Percentiles rank a stretch among this genome's conserved stretches.
Evolutionary conservation across 176 grass and related monocot genomes (phyloP).

Genomic region (Paspalum notatum): DNA sequence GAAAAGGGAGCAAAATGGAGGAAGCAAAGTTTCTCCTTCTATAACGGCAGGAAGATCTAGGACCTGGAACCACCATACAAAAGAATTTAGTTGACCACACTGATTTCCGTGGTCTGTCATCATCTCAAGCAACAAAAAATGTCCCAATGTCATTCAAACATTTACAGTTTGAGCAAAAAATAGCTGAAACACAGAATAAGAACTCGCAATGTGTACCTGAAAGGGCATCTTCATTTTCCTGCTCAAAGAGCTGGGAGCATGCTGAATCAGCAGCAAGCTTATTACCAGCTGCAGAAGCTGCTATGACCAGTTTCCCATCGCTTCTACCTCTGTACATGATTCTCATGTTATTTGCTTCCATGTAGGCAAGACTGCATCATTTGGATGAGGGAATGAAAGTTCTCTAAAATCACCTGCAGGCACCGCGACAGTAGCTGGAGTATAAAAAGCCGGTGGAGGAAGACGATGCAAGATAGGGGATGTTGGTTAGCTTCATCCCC

Average conservation of each 20-base stretch:
- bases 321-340: constrained; percentile 40
- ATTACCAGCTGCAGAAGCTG: constrained; percentile 31
- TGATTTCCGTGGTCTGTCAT: constrained; percentile 4
- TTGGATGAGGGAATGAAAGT: constrained; percentile 2
- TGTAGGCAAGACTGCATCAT: not conserved
- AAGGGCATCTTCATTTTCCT: constrained; percentile 17
- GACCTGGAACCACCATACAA: constrained; percentile 26
- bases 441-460: constrained; percentile 44
- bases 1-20: constrained; percentile 51
- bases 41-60: constrained; percentile 39
- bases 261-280: constrained; percentile 33
- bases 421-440: constrained; percentile 20
- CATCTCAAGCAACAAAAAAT: constrained; percentile 14
- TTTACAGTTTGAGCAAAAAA: not conserved
- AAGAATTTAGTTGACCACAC: constrained; percentile 9
- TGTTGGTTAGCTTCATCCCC: constrained; percentile 43
- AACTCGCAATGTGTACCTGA: not conserved
- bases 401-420: constrained; percentile 43
- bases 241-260: constrained; percentile 34
- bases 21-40: constrained; percentile 73
- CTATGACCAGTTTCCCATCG: constrained; percentile 12
- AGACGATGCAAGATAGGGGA: constrained; percentile 39
- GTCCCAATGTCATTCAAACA: not conserved
- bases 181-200: not conserved
- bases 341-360: constrained; percentile 28